Conservation (phyloP, 495 filamentous ascomycete species). For the Penicillium flavigenum region DNA sequence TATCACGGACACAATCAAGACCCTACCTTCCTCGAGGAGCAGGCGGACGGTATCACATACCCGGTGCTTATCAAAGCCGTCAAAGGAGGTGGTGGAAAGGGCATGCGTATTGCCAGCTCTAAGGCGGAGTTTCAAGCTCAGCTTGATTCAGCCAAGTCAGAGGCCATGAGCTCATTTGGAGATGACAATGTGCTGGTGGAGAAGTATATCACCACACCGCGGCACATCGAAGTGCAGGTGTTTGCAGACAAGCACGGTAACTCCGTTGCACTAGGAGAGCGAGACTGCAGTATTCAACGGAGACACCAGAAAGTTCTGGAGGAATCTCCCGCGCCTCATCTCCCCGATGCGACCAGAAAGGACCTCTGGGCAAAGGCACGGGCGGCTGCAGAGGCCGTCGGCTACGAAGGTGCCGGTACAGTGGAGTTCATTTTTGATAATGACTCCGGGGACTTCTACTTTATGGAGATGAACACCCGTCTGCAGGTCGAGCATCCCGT, state of each 20-base stretch:
- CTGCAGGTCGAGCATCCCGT: slow-evolving; percentile 98
- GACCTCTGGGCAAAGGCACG: slow-evolving; percentile 94
- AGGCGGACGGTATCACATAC: slow-evolving; percentile 81
- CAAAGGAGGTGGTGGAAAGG: slow-evolving; percentile 94
- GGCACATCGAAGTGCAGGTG: slow-evolving; percentile 97
- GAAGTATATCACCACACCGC: slow-evolving; percentile 90
- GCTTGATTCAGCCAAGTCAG: slow-evolving; percentile 81
- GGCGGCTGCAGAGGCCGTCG: slow-evolving; percentile 84
- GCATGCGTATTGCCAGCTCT: slow-evolving; percentile 89
- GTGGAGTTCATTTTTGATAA: slow-evolving; percentile 99
- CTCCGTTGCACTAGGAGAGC: slow-evolving; percentile 78
- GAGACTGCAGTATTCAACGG: slow-evolving; percentile 83
- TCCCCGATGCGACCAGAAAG: slow-evolving; percentile 73
- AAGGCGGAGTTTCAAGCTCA: slow-evolving; percentile 78
- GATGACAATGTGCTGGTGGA: slow-evolving; percentile 96
- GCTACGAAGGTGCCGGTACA: slow-evolving; percentile 93
- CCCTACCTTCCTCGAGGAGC: slow-evolving; percentile 61
- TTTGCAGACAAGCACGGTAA: slow-evolving; percentile 91
- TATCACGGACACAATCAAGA: slow-evolving; percentile 91
- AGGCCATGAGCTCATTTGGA: slow-evolving; percentile 88
- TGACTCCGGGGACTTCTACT: slow-evolving; percentile 90
- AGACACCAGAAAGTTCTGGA: slow-evolving; percentile 97
- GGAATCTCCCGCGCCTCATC: slow-evolving; percentile 88
- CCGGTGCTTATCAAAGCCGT: slow-evolving; percentile 97
- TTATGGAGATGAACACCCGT: slow-evolving; percentile 99